These are phyloP conservation scores for Leptomonas pyrrhocoris DNA, from an alignment of 208 protist genomes.

Conservation along the genomic window DNA sequence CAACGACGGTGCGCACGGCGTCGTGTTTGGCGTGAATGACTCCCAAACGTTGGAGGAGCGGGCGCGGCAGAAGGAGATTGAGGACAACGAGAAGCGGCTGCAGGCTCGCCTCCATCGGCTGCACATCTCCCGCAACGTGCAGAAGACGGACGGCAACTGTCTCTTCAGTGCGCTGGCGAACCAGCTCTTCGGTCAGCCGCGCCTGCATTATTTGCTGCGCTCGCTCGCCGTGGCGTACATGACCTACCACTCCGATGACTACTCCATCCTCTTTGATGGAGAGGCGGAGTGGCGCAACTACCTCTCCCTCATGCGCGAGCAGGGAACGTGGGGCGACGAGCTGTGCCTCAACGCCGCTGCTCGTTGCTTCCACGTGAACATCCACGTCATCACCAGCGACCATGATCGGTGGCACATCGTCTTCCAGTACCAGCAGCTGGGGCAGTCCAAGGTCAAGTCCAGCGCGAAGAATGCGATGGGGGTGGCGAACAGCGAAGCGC, in stretches of 20 bases:
- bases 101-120: constrained; percentile 44
- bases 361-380: constrained; percentile 84
- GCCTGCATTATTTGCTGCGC: constrained; percentile 64
- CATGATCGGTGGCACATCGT: constrained; percentile 74
- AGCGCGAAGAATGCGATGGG: neutral
- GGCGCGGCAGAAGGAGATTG: constrained; percentile 60
- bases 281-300: constrained; percentile 65
- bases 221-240: constrained; percentile 76
- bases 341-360: constrained; percentile 83
- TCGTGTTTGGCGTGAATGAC: constrained; percentile 84
- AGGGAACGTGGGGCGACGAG: constrained; percentile 83
- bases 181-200: constrained; percentile 73
- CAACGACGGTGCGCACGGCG: constrained; percentile 13
- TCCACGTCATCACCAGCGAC: constrained; percentile 88
- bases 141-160: constrained; percentile 83
- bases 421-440: constrained; percentile 74
- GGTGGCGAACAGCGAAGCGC: constrained; percentile 8
- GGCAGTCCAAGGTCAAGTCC: constrained; percentile 19
- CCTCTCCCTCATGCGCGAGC: constrained; percentile 55
- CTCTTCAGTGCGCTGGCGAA: constrained; percentile 76
- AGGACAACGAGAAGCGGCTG: constrained; percentile 48
- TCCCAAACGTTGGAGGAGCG: constrained; percentile 60
- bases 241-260: constrained; percentile 52
- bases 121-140: constrained; percentile 41
- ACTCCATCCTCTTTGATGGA: constrained; percentile 71